Evolutionary conservation across 768 basidiomycete species (phyloP), one percentile per base, ranked within the genome.

Genomic region (Suillus placidus): DNA sequence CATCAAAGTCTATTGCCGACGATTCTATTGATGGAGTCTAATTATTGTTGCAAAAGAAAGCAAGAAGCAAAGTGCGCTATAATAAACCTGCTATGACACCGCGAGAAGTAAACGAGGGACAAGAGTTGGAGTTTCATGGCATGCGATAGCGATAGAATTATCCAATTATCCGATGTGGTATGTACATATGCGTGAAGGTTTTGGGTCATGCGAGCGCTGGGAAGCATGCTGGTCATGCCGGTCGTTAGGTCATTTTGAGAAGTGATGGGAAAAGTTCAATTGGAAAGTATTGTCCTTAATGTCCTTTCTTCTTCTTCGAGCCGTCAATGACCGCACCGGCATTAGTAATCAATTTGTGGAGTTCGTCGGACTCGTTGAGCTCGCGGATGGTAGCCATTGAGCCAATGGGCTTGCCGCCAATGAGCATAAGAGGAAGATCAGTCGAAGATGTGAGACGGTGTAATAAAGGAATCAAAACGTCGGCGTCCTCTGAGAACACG

Each of bases 361-460:
- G 80, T 64, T 87, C 80, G 49, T 87, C 88, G 43, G 73, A 80
- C 58, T 81, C 75, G 47, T 83, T 71, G 43, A 90, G 76, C 56
- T 71, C 80, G 47, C 83, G 82, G 67, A 93, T 83, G 23, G 86
- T 81, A 18, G 80, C 76, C 47, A 88, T 76, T 0, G 81, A 73
- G 18, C 87, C 87, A 18, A 90, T 77, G 18, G 83, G 74, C 56
- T 81, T 80, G 42, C 93, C 93, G 20, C 87, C 88, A 54, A 94
- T 74, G 61, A 94, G 80, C 6, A 94, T 82, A 37, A 93, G 73
- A 18, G 93, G 91, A 8, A 93, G 78, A 18, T 86, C 83, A 1
- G 79, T 67, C 4, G 80, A 72, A 18, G 76, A 76, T 0, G 90
- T 90, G 45, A 94, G 79, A 0, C 92, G 88, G 14, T 73, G 70